Percentiles rank a stretch among this genome's conserved stretches.
Conservation (phyloP, 2,329 filamentous ascomycete species). For the Chrysoporthe deuterocubensis region DNA sequence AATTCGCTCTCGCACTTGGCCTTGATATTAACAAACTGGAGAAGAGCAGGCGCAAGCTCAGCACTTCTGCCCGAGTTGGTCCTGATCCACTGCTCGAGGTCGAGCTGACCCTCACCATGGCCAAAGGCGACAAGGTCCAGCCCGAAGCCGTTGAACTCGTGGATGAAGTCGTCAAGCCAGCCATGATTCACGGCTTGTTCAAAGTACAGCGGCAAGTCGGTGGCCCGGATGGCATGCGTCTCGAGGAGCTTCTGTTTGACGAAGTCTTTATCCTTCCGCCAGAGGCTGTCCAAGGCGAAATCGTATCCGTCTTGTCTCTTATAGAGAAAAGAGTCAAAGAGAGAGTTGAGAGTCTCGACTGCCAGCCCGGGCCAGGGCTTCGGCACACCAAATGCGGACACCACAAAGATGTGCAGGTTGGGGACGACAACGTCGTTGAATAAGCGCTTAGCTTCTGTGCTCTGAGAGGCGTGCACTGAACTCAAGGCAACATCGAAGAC, state of each 20-base stretch:
- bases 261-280: slow-evolving; percentile 89
- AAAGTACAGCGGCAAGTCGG: slow-evolving; percentile 70
- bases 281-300: slow-evolving; percentile 88
- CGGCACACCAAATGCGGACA: slow-evolving; percentile 76
- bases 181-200: slow-evolving; percentile 80
- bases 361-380: slow-evolving; percentile 78
- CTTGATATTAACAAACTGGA: slow-evolving; percentile 84
- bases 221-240: slow-evolving; percentile 71
- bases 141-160: slow-evolving; percentile 80
- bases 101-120: slow-evolving; percentile 78
- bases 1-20: slow-evolving; percentile 77
- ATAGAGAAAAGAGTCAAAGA: slow-evolving; percentile 83
- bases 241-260: slow-evolving; percentile 80
- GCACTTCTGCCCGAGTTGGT: slow-evolving; percentile 68
- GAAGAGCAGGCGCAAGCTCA: slow-evolving; percentile 71
- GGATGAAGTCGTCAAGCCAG: slow-evolving; percentile 83
- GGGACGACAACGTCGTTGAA: slow-evolving; percentile 71
- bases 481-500: slow-evolving; percentile 69
- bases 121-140: slow-evolving; percentile 86
- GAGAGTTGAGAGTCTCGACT: slow-evolving; percentile 72
- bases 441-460: slow-evolving; percentile 64
- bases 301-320: slow-evolving; percentile 79
- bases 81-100: slow-evolving; percentile 80
- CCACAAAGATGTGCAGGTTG: slow-evolving; percentile 78
- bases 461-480: slow-evolving; percentile 64